A percentile compares a stretch with the other conserved stretches of the same genome.
Conservation (phyloP, 192 early-diverging fungal genomes). For the Entomortierella beljakovae region DNA sequence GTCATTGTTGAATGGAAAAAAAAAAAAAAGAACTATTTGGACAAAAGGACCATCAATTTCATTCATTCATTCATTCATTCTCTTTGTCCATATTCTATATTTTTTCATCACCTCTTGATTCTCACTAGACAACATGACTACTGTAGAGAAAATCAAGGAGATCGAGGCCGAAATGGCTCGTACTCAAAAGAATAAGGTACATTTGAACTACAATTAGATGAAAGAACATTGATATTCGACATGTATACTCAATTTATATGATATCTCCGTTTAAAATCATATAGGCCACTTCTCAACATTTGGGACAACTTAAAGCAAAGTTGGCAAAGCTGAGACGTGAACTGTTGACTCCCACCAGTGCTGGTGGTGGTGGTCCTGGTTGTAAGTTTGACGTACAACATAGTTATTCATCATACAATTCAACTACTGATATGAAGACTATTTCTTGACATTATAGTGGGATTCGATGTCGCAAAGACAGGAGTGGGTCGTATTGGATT, state of each 20-base stretch:
- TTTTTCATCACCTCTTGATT: not conserved
- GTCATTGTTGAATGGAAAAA: not conserved
- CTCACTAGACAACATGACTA: slow-evolving; percentile 37
- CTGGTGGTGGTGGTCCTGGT: slow-evolving; percentile 89
- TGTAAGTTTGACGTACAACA: no score
- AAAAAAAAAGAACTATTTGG: no score
- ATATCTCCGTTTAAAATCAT: not conserved
- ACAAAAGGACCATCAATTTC: no score
- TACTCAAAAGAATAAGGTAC: slow-evolving; percentile 92
- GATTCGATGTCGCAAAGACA: slow-evolving; percentile 98
- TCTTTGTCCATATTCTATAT: not conserved
- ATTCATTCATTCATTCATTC: not conserved
- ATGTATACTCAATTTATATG: no score
- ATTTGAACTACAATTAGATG: not conserved
- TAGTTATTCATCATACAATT: no score
- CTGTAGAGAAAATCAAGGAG: slow-evolving; percentile 55
- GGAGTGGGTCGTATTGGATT: slow-evolving; percentile 99
- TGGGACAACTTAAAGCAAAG: slow-evolving; percentile 96
- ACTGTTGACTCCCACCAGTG: slow-evolving; percentile 86
- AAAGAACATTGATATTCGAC: not conserved
- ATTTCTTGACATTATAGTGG: slow-evolving; percentile 61
- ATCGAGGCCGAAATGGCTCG: slow-evolving; percentile 87
- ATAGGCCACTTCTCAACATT: slow-evolving; percentile 89
- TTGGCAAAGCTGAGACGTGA: slow-evolving; percentile 96
- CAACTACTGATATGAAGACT: not conserved